Conservation (phyloP, 371 early-diverging fungal species). For the Basidiobolus meristosporus region DNA sequence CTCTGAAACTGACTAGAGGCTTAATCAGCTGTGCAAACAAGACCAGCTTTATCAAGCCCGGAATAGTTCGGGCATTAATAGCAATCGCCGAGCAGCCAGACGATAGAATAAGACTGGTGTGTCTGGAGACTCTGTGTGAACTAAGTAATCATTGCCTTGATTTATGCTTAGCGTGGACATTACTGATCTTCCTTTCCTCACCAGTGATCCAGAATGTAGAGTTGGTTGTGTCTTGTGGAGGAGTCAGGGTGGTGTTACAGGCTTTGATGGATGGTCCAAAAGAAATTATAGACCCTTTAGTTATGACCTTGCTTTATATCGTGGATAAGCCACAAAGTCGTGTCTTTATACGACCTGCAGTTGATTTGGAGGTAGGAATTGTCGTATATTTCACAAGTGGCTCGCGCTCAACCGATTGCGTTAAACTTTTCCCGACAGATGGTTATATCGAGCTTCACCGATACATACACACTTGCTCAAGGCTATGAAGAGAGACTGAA, state of each 20-base stretch:
- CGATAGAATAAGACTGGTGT: conserved; percentile 45
- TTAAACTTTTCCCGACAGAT: conserved; percentile 16
- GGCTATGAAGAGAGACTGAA: conserved; percentile 41
- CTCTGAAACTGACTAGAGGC: conserved; percentile 43
- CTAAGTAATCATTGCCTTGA: conserved; percentile 23
- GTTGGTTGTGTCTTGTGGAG: conserved; percentile 41
- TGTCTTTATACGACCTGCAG: conserved; percentile 44
- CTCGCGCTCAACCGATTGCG: background rate
- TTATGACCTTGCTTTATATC: conserved; percentile 43
- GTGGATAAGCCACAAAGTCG: conserved; percentile 48
- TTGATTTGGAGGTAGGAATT: conserved; percentile 45
- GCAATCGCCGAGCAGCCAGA: conserved; percentile 65
- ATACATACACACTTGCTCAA: conserved; percentile 36
- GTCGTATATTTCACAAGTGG: conserved; percentile 1
- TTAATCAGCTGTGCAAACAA: too few relatives aligned
- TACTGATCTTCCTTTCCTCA: too few relatives aligned
- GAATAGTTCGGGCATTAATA: conserved; percentile 48
- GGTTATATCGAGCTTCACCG: conserved; percentile 57
- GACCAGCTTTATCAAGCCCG: conserved; percentile 29
- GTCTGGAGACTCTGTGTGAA: conserved; percentile 62
- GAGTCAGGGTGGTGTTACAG: conserved; percentile 41
- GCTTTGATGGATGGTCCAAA: conserved; percentile 52
- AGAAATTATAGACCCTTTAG: conserved; percentile 36
- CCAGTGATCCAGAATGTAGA: conserved; percentile 27
- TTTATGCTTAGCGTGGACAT: too few relatives aligned